Evolutionary conservation across 176 grass and related monocot genomes (phyloP).

Genomic region (Triticum monococcum): DNA sequence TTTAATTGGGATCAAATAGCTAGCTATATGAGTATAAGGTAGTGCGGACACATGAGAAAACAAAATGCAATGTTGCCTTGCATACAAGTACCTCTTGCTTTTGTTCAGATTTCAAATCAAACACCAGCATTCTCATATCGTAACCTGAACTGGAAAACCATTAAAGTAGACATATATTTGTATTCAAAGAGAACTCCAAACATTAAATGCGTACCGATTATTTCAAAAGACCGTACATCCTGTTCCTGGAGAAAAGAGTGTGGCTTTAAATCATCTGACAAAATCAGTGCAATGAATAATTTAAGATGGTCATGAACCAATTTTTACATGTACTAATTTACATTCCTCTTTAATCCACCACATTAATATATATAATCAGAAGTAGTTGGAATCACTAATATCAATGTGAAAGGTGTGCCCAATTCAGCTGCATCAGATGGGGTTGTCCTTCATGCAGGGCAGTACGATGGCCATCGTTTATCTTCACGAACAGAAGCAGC

Average conservation of each 20-base stretch:
- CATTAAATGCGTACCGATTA: background rate
- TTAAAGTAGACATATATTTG: background rate
- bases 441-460: too few species aligned
- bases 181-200: background rate
- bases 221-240: background rate
- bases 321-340: background rate
- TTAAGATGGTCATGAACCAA: background rate
- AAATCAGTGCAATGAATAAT: background rate
- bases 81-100: conserved; percentile 48
- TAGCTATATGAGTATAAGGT: conserved; percentile 16
- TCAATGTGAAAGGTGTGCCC: background rate
- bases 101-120: conserved; percentile 67
- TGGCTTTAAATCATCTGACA: background rate
- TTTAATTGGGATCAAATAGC: background rate
- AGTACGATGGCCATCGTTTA: too few species aligned
- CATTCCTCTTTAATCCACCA: background rate
- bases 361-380: background rate
- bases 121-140: conserved; percentile 78
- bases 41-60: background rate
- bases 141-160: conserved; percentile 48
- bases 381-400: background rate
- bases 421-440: too few species aligned
- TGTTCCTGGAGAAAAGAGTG: background rate
- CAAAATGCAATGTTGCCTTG: background rate
- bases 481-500: too few species aligned